Conservation (phyloP, 371 early-diverging fungal genomes). For the Capniomyces stellatus region DNA sequence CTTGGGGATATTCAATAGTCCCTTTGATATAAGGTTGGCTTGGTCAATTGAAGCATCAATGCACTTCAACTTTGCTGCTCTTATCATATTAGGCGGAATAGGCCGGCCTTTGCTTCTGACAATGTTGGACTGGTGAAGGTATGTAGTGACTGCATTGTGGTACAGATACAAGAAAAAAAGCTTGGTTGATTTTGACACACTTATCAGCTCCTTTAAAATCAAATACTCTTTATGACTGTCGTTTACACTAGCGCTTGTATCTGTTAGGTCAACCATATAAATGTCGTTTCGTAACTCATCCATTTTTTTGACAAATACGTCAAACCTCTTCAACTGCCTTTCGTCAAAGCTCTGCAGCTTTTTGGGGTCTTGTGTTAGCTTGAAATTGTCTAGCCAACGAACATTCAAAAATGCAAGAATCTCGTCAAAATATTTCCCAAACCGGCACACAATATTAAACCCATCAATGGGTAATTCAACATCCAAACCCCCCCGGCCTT, state of each 20-base stretch:
- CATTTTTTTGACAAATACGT: neutral
- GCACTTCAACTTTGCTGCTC: neutral
- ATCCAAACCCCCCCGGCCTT: neutral
- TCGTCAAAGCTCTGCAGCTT: neutral
- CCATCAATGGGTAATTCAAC: neutral
- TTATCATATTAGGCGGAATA: neutral
- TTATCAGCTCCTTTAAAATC: too few relatives aligned
- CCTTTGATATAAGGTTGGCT: neutral
- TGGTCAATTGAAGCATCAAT: neutral
- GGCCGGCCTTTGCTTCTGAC: neutral
- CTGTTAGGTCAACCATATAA: neutral
- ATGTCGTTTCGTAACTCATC: neutral
- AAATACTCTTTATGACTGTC: neutral
- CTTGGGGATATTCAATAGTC: neutral
- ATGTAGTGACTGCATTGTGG: neutral
- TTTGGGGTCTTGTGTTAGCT: too few relatives aligned
- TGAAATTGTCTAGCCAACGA: neutral
- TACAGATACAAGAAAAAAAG: neutral
- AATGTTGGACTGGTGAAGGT: neutral
- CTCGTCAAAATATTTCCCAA: neutral
- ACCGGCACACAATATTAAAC: neutral
- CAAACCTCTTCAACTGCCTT: neutral
- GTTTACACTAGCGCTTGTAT: neutral
- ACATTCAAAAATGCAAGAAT: neutral
- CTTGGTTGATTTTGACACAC: neutral